A percentile compares a stretch with the other conserved stretches of the same genome.
phyloP scores from a whole-genome alignment of 805 yeast genomes.

The Wickerhamiella shivajii region DNA sequence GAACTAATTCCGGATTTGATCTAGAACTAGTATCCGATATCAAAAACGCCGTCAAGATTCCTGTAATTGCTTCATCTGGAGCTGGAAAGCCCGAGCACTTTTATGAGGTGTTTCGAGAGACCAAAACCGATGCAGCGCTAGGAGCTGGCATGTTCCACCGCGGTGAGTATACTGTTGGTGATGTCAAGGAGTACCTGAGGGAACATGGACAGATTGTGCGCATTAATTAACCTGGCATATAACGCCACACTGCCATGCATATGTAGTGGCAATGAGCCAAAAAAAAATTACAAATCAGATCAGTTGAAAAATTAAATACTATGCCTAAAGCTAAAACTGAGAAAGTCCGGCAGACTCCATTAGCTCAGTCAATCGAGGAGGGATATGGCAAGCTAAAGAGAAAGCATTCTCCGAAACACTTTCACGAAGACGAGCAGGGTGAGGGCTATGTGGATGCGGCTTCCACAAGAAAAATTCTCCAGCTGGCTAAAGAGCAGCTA shows the following conservation, averaged over 20 bases:
- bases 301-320: background rate
- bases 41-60: constrained; percentile 63
- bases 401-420: constrained; percentile 21
- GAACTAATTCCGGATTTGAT: constrained; percentile 89
- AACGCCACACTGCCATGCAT: no score
- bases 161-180: constrained; percentile 74
- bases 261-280: no score
- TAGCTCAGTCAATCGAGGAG: constrained; percentile 51
- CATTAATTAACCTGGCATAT: no score
- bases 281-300: constrained; percentile 2
- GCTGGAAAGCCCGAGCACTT: constrained; percentile 93
- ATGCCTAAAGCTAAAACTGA: constrained; percentile 25
- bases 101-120: constrained; percentile 66
- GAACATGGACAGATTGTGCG: constrained; percentile 58
- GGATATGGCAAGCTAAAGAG: constrained; percentile 57
- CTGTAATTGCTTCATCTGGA: constrained; percentile 95
- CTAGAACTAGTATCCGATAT: constrained; percentile 69
- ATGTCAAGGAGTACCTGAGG: constrained; percentile 59
- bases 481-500: constrained; percentile 85
- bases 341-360: constrained; percentile 10
- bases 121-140: constrained; percentile 86
- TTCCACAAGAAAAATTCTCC: constrained; percentile 70
- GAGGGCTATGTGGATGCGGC: constrained; percentile 66
- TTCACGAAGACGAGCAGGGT: constrained; percentile 32
- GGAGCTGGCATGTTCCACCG: constrained; percentile 99